phyloP scores from a whole-genome alignment of 257 asterid species.

The Plantago major region DNA sequence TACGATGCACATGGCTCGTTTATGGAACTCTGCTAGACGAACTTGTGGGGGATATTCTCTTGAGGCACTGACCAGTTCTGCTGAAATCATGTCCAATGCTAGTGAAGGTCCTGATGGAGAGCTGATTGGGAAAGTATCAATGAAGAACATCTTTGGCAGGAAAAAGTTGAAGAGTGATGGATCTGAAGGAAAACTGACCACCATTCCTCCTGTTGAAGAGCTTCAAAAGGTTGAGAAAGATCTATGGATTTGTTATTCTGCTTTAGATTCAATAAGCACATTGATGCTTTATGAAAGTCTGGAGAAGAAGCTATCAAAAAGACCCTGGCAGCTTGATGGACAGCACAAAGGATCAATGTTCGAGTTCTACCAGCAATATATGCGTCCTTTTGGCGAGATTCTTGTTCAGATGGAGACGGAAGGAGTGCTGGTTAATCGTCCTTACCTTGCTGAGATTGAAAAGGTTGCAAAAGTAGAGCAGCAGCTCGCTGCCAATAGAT shows the following conservation, averaged over 20 bases:
- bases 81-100: constrained; percentile 66
- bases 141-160: constrained; percentile 82
- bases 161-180: constrained; percentile 84
- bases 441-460: constrained; percentile 85
- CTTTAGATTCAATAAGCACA: constrained; percentile 90
- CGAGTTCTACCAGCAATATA: constrained; percentile 57
- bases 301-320: constrained; percentile 52
- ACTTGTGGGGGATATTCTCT: constrained; percentile 86
- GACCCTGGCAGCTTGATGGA: constrained; percentile 73
- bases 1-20: constrained; percentile 99
- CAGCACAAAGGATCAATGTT: constrained; percentile 68
- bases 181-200: constrained; percentile 67
- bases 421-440: constrained; percentile 91
- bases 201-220: constrained; percentile 84
- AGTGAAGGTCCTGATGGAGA: constrained; percentile 49
- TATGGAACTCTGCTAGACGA: constrained; percentile 87
- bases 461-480: constrained; percentile 84
- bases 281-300: constrained; percentile 79
- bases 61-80: constrained; percentile 84
- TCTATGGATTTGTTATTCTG: constrained; percentile 88
- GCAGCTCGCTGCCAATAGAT: constrained; percentile 72
- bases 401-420: constrained; percentile 89
- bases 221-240: constrained; percentile 69
- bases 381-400: constrained; percentile 95
- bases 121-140: constrained; percentile 81